Evolutionary conservation across 192 early-diverging fungal species (phyloP), one percentile per base, ranked within the genome.

Genomic region (Backusella morwellensis): DNA sequence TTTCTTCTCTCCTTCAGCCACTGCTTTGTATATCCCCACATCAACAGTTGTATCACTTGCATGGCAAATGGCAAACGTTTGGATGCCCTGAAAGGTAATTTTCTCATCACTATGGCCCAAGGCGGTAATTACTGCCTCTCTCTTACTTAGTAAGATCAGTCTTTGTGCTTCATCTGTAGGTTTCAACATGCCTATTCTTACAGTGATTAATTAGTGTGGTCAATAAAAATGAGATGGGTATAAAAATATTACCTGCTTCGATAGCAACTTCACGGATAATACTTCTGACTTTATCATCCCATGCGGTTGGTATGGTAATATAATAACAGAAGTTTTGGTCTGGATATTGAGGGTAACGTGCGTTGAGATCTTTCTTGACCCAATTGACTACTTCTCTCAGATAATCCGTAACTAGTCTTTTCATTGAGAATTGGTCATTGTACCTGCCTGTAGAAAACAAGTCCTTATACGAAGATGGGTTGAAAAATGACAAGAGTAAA

Each of bases 31-130:
- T 66, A 83, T 83, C 15, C 80, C 82, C 40, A 87, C 56, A 80
- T 87, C 84, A 36, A 87, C 84, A 15, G 84, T 85, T 40, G 78
- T 84, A 66, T 84, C 84, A 78, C 84, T 84, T 23, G 80, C 82
- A 73, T 87, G 82, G 40, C 82, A 85, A 66, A 87, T 81, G 80
- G 82, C 85, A 63, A 85, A 77, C 40, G 79, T 78, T 70, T 87
- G 80, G 82, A 68, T 87, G 74, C 11, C 74, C 83, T 50, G 52
- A 42, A 36, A 36, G 32, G 23, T 81, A 40, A 34, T 78, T 70
- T 54, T 4, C 3, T 15, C 77, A 74, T 56, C 80, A 44, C 77
- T 70, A 77, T 81, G 83, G n/a, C 83, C 84, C 69, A 86, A 70
- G 19, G 85, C 81, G 3, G 83, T 83, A 9, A 19, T 19, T 50